These are phyloP conservation scores for Geotrichum europaeum DNA, from an alignment of 1,139 yeast species.

Conservation along the genomic window DNA sequence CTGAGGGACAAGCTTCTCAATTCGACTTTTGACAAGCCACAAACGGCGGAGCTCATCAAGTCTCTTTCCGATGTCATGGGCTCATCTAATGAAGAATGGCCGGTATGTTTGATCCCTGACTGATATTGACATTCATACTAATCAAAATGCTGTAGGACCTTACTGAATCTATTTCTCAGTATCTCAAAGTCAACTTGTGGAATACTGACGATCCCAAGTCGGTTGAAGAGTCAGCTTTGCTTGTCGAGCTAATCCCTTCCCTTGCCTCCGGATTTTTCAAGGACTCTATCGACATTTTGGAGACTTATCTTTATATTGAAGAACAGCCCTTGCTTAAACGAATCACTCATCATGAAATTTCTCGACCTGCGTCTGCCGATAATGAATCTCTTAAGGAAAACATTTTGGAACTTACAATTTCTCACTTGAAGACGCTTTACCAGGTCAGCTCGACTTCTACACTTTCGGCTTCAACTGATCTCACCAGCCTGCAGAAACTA, in stretches of 20 bases:
- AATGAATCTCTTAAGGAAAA: not conserved
- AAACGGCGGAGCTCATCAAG: not conserved
- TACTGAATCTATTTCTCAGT: not conserved
- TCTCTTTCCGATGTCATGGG: conserved; percentile 10
- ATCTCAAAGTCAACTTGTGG: conserved; percentile 3
- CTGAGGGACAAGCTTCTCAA: conserved; percentile 6
- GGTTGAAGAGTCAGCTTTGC: not conserved
- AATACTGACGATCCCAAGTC: not conserved
- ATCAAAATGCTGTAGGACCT: conserved; percentile 1
- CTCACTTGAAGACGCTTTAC: conserved; percentile 12
- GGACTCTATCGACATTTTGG: conserved; percentile 5
- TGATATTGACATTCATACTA: not conserved
- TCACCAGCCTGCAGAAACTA: conserved; percentile 1
- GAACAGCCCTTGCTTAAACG: conserved; percentile 10
- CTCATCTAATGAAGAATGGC: conserved; percentile 3
- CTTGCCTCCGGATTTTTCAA: conserved; percentile 9
- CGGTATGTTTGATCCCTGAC: conserved; percentile 3
- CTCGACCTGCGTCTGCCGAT: not conserved
- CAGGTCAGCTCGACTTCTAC: conserved; percentile 1
- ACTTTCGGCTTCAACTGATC: not conserved
- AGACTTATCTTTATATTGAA: conserved; percentile 7
- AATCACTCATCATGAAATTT: not conserved
- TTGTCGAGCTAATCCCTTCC: conserved; percentile 15
- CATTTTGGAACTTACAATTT: not conserved
- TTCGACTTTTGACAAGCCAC: not conserved